Evolutionary conservation across 1,284 basidiomycete genomes (phyloP).

Genomic region (Ceratobasidium papillatum): DNA sequence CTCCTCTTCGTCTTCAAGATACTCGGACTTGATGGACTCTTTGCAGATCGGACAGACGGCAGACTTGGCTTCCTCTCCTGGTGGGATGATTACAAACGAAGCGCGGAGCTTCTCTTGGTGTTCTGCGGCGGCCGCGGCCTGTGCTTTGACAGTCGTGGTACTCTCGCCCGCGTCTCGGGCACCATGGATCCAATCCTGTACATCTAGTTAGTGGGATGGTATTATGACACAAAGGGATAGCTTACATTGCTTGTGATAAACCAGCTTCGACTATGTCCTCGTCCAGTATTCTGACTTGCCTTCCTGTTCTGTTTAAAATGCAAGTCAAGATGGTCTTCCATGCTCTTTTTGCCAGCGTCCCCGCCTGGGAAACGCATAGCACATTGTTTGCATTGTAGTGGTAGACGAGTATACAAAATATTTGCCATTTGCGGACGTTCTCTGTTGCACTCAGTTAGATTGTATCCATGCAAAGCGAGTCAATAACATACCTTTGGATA

Average conservation of each 20-base stretch:
- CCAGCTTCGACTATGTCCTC: slow-evolving; percentile 93
- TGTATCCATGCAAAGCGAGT: background rate
- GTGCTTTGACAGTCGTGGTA: slow-evolving; percentile 54
- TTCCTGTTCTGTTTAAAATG: slow-evolving; percentile 96
- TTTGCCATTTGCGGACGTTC: slow-evolving; percentile 67
- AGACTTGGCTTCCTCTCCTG: slow-evolving; percentile 80
- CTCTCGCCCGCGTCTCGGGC: slow-evolving; percentile 55
- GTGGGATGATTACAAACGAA: slow-evolving; percentile 86
- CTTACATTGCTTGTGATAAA: slow-evolving; percentile 85
- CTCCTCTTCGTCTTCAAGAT: slow-evolving; percentile 95
- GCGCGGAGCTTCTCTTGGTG: slow-evolving; percentile 77
- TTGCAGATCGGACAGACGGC: slow-evolving; percentile 97
- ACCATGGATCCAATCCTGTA: slow-evolving; percentile 87
- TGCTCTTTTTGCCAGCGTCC: slow-evolving; percentile 72
- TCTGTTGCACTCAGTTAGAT: slow-evolving; percentile 53
- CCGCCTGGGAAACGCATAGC: slow-evolving; percentile 85
- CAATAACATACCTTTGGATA: slow-evolving; percentile 68
- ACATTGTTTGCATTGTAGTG: slow-evolving; percentile 93
- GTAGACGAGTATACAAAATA: slow-evolving; percentile 78
- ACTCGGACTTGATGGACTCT: slow-evolving; percentile 91
- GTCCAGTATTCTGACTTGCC: slow-evolving; percentile 81
- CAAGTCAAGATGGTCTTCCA: slow-evolving; percentile 95
- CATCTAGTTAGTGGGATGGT: slow-evolving; percentile 44
- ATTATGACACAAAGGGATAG: slow-evolving; percentile 46
- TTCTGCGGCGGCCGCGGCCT: slow-evolving; percentile 71